These are phyloP conservation scores for Nakaseomyces sp. DNA, from an alignment of 1,139 yeast genomes.

Conservation along the genomic window DNA sequence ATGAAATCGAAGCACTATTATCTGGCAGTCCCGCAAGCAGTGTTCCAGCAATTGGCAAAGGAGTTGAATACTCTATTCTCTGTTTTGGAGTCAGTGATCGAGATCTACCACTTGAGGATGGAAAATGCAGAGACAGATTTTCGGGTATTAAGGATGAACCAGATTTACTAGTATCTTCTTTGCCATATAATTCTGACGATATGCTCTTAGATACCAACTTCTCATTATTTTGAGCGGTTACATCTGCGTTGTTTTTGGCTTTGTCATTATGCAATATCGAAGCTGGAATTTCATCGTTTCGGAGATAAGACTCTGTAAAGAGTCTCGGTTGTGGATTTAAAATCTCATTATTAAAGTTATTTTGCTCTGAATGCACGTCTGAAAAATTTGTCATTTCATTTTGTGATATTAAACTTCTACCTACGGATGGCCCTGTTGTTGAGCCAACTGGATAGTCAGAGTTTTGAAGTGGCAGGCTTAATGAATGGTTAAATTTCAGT, in stretches of 20 bases:
- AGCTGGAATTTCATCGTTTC: constrained; percentile 28
- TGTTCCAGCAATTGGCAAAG: background rate
- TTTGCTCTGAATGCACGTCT: background rate
- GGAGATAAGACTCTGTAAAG: constrained; percentile 37
- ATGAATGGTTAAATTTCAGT: constrained; percentile 28
- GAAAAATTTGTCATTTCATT: constrained; percentile 12
- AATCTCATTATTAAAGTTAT: constrained; percentile 19
- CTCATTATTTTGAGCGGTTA: background rate
- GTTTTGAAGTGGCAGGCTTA: constrained; percentile 1
- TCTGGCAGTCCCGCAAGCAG: background rate
- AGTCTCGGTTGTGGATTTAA: constrained; percentile 18
- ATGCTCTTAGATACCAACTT: background rate
- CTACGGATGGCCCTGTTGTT: constrained; percentile 1
- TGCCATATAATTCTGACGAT: background rate
- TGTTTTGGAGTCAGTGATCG: constrained; percentile 37
- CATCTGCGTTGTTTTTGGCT: background rate
- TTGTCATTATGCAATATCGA: background rate
- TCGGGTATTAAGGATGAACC: constrained; percentile 23
- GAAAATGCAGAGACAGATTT: constrained; percentile 1
- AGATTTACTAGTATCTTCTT: constrained; percentile 9
- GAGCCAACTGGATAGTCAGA: background rate
- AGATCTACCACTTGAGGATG: constrained; percentile 17
- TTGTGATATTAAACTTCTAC: background rate
- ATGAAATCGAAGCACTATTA: background rate
- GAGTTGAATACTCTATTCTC: constrained; percentile 13